Percentiles rank a stretch among this genome's conserved stretches.
These are phyloP conservation scores for Calonectria pteridis DNA, from an alignment of 2,329 filamentous ascomycete genomes.

Conservation along the genomic window DNA sequence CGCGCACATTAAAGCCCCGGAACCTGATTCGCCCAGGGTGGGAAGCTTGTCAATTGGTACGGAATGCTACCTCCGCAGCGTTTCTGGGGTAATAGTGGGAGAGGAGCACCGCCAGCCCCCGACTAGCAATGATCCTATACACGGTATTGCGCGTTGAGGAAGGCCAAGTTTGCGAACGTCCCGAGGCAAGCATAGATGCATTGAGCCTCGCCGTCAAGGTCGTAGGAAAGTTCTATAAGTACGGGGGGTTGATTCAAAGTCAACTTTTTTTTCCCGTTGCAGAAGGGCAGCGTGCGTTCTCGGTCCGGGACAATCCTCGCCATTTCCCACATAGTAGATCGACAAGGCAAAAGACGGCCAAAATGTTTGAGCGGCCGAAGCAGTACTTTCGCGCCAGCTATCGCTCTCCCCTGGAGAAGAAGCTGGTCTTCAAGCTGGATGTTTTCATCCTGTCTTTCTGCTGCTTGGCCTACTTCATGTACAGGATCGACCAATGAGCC, in stretches of 20 bases:
- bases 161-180: background rate
- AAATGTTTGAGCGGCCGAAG: conserved; percentile 11
- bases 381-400: conserved; percentile 16
- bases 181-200: background rate
- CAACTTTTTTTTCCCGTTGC: background rate
- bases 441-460: conserved; percentile 45
- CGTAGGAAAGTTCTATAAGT: conserved; percentile 16
- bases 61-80: conserved; percentile 15
- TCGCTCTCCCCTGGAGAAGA: conserved; percentile 23
- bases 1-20: conserved; percentile 17
- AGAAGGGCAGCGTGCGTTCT: background rate
- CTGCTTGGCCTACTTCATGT: conserved; percentile 49
- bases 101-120: conserved; percentile 25
- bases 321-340: background rate
- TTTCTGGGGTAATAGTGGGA: conserved; percentile 23
- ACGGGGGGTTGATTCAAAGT: background rate
- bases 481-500: background rate
- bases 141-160: background rate
- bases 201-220: background rate
- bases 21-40: background rate
- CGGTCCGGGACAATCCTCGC: background rate
- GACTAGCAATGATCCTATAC: conserved; percentile 6
- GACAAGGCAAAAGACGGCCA: background rate
- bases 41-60: background rate
- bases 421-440: conserved; percentile 30